A percentile compares a stretch with the other conserved stretches of the same genome.
Conservation (phyloP, 495 filamentous ascomycete species). For the Xylaria longipes region DNA sequence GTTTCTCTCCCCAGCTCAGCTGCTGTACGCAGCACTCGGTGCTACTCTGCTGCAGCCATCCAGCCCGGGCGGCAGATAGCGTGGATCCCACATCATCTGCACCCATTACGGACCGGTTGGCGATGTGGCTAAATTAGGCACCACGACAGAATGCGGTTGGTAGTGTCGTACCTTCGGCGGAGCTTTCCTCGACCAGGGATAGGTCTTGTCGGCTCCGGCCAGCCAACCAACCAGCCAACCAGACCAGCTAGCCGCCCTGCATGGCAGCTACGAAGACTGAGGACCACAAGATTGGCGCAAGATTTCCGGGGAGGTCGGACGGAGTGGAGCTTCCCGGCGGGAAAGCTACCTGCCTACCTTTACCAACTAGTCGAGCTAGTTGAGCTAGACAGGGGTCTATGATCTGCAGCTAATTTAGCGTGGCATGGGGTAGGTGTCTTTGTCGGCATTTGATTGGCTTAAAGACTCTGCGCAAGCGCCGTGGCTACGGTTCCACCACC, state of each 20-base stretch:
- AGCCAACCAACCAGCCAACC: neutral
- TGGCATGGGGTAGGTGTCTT: constrained; percentile 1
- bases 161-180: neutral
- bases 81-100: neutral
- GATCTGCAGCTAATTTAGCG: constrained; percentile 27
- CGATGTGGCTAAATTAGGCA: constrained; percentile 15
- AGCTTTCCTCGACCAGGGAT: neutral
- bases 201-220: neutral
- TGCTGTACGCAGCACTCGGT: neutral
- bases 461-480: constrained; percentile 26
- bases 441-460: constrained; percentile 5
- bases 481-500: constrained; percentile 16
- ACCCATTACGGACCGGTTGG: neutral
- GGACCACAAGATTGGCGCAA: constrained; percentile 13
- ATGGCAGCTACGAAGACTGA: neutral
- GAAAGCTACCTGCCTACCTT: constrained; percentile 6
- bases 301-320: constrained; percentile 9
- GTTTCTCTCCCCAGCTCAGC: neutral
- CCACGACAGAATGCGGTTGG: constrained; percentile 1
- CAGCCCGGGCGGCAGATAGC: constrained; percentile 23
- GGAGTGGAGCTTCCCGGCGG: constrained; percentile 10
- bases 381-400: constrained; percentile 9
- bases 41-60: constrained; percentile 5
- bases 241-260: constrained; percentile 12
- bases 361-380: neutral